Conservation (phyloP, 2,329 filamentous ascomycete genomes). For the Aspergillus pseudoterreus region DNA sequence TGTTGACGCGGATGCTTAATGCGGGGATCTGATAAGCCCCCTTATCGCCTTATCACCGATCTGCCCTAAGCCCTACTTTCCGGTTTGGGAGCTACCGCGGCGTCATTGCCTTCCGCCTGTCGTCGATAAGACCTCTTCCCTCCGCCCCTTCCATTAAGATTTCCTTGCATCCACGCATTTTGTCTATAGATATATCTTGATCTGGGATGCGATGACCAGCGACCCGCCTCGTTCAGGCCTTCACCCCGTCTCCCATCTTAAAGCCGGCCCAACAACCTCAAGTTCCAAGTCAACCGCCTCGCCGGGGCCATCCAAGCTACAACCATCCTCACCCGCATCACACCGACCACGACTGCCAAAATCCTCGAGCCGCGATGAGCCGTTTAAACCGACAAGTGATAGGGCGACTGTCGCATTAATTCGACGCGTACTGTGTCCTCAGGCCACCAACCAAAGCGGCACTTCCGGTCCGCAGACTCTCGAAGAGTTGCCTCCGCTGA, state of each 20-base stretch:
- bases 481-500: constrained; percentile 82
- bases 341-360: constrained; percentile 27
- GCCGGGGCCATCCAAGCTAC: constrained; percentile 22
- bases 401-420: constrained; percentile 77
- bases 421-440: constrained; percentile 77
- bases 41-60: background rate
- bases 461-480: constrained; percentile 61
- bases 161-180: background rate
- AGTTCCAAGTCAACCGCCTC: constrained; percentile 33
- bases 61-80: constrained; percentile 31
- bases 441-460: constrained; percentile 43
- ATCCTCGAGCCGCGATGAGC: constrained; percentile 35
- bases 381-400: constrained; percentile 60
- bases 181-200: background rate
- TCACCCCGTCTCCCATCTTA: constrained; percentile 38
- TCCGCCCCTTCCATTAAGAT: background rate
- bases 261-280: constrained; percentile 34
- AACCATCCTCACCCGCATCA: constrained; percentile 27
- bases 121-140: background rate
- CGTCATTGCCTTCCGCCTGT: background rate
- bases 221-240: constrained; percentile 34
- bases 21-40: constrained; percentile 10
- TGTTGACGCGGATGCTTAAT: background rate
- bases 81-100: constrained; percentile 11
- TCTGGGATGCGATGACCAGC: constrained; percentile 38